Evolutionary conservation across 2,329 filamentous ascomycete species (phyloP).

Genomic region (Paecilomyces formosus): DNA sequence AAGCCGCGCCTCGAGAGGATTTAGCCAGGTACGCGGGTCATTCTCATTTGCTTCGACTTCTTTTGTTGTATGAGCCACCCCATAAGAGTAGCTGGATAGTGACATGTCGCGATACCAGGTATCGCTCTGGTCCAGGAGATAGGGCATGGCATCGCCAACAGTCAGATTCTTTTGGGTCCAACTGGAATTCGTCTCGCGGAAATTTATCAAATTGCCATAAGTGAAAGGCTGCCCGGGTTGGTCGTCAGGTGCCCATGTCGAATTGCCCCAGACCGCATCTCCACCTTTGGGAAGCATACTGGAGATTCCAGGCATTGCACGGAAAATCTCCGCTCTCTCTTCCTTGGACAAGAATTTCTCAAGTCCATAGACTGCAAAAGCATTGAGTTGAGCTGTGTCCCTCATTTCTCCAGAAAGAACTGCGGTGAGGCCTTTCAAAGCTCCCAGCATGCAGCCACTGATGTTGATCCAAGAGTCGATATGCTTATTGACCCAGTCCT

Average conservation of each 20-base stretch:
- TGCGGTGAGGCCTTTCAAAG: slow-evolving; percentile 82
- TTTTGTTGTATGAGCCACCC: slow-evolving; percentile 68
- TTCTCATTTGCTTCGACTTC: slow-evolving; percentile 78
- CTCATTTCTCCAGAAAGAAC: slow-evolving; percentile 93
- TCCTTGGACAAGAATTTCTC: slow-evolving; percentile 90
- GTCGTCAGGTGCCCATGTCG: slow-evolving; percentile 83
- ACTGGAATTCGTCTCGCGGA: slow-evolving; percentile 59
- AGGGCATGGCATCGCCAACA: slow-evolving; percentile 66
- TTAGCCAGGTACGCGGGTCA: slow-evolving; percentile 82
- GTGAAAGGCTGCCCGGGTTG: slow-evolving; percentile 61
- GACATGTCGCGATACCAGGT: slow-evolving; percentile 77
- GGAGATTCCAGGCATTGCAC: slow-evolving; percentile 92
- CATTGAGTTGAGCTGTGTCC: slow-evolving; percentile 91
- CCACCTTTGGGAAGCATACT: slow-evolving; percentile 96
- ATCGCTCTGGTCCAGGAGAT: slow-evolving; percentile 70
- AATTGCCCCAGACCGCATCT: slow-evolving; percentile 88
- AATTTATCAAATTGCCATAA: slow-evolving; percentile 79
- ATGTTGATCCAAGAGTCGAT: slow-evolving; percentile 98
- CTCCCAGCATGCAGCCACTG: slow-evolving; percentile 94
- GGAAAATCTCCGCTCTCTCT: slow-evolving; percentile 87
- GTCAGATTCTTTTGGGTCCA: slow-evolving; percentile 68
- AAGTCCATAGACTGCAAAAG: slow-evolving; percentile 91
- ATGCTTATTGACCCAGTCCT: slow-evolving; percentile 81
- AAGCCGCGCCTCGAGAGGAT: slow-evolving; percentile 84
- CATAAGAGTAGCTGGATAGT: slow-evolving; percentile 72